Evolutionary conservation across 164 flowering plant species (phyloP).

Genomic region (Magnolia officinalis): DNA sequence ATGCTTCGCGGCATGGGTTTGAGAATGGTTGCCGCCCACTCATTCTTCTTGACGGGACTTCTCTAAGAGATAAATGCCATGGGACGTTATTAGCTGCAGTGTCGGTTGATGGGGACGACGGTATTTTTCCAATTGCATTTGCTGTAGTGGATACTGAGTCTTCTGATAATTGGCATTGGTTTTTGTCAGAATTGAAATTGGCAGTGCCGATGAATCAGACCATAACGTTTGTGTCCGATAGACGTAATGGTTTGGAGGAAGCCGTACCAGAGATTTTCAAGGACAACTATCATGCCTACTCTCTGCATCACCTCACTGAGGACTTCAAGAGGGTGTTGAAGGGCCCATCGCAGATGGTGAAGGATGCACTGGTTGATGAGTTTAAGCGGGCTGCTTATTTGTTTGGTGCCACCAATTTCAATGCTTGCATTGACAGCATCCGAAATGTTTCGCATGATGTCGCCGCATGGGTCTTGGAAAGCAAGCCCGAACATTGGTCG

Average conservation of each 20-base stretch:
- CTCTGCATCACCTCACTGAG: conserved; percentile 42
- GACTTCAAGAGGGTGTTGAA: conserved; percentile 47
- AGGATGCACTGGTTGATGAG: conserved; percentile 57
- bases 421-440: conserved; percentile 49
- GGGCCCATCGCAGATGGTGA: conserved; percentile 64
- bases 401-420: conserved; percentile 43
- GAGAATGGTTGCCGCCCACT: conserved; percentile 56
- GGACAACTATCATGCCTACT: conserved; percentile 48
- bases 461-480: conserved; percentile 59
- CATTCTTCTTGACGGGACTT: conserved; percentile 42
- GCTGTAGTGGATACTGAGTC: conserved; percentile 55
- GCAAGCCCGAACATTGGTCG: conserved; percentile 74
- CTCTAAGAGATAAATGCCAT: conserved; percentile 56
- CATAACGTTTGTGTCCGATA: conserved; percentile 58
- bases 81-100: conserved; percentile 53
- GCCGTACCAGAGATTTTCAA: conserved; percentile 43
- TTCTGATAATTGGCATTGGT: conserved; percentile 62
- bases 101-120: conserved; percentile 61
- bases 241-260: conserved; percentile 43
- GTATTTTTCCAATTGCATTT: conserved; percentile 57
- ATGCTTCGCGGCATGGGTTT: conserved; percentile 43
- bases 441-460: conserved; percentile 65
- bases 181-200: conserved; percentile 44
- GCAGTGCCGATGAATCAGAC: conserved; percentile 32
- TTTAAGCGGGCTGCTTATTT: conserved; percentile 68